phyloP scores from a whole-genome alignment of 2,329 filamentous ascomycete genomes.

The Botryotinia narcissicola region DNA sequence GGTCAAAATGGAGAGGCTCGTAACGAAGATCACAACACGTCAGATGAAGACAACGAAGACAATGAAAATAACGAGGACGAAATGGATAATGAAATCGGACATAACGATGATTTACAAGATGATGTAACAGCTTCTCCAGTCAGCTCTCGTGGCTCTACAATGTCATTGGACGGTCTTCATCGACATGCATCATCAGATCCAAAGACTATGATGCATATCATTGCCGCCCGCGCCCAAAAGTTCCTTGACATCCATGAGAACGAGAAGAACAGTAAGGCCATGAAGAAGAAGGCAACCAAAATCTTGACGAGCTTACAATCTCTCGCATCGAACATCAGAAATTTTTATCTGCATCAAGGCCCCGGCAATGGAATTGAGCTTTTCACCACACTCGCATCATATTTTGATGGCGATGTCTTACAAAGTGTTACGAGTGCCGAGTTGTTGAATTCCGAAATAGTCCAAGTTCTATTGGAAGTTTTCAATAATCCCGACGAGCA shows the following conservation, averaged over 20 bases:
- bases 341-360: constrained; percentile 62
- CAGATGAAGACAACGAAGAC: constrained; percentile 40
- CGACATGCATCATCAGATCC: constrained; percentile 48
- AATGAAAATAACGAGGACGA: constrained; percentile 47
- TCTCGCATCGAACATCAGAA: constrained; percentile 69
- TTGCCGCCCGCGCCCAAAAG: constrained; percentile 72
- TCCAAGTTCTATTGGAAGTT: constrained; percentile 76
- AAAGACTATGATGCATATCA: constrained; percentile 66
- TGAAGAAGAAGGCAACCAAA: constrained; percentile 74
- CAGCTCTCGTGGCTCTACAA: constrained; percentile 61
- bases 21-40: constrained; percentile 48
- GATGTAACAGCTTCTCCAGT: constrained; percentile 38
- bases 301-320: constrained; percentile 72
- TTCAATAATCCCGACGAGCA: constrained; percentile 70
- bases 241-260: constrained; percentile 84
- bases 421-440: constrained; percentile 96
- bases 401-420: constrained; percentile 84
- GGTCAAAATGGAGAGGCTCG: constrained; percentile 39
- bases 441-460: constrained; percentile 84
- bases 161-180: constrained; percentile 58
- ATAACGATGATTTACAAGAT: constrained; percentile 54
- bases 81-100: constrained; percentile 44
- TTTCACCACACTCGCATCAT: constrained; percentile 73
- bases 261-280: constrained; percentile 65
- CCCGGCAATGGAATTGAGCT: constrained; percentile 59